Base-by-base conservation (phyloP, 139 green algal genomes). In the Volvox reticuliferus region DNA sequence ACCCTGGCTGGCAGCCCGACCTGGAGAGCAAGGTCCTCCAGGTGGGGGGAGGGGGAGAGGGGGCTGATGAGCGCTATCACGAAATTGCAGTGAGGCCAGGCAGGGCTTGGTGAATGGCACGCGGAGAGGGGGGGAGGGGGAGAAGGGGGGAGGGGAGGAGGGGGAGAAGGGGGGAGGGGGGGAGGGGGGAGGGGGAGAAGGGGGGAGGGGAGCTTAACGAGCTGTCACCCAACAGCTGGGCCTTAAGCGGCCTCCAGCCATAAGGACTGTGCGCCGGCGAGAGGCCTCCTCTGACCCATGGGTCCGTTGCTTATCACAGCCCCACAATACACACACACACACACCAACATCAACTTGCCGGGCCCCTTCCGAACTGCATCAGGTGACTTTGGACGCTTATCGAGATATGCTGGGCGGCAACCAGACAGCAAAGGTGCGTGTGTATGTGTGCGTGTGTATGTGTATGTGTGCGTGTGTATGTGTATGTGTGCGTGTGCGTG, bases 1-100 rank as follows among this genome's bases (percentile, higher is more conserved):
- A 98, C 82, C 95, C 96, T 30, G 96, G 96, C 3, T 98, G 96
- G 96, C 84, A 84, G 32, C 96, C 96, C 62, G 91, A 96, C 80
- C 93, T 92, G 0, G 12, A 87, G 76, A 95, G 92, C 18, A 2
- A 79, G 14, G 84, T 98, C 33, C 90, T 97, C 21, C 75, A 93
- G 91, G 88, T 95, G 62, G 30, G 33, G 1, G 18, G 33, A 12
- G 18, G 28, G 5, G 61, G 16, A 14, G 61, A 12, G 1, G n/a
- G 61, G 81, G 26, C 3, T 12, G 55, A 30, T 55, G n/a, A 37
- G 20, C 32, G 33, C 16, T 67, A 16, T 21, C 6, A 22, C 0
- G 37, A 22, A 12, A 24, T 19, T 12, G 24, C 9, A 28, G 12
- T 30, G 6, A 24, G 21, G 65, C 65, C 21, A 73, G 24, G 6